Conservation (phyloP, 805 yeast species). For the Zygosaccharomyces rouxii region DNA sequence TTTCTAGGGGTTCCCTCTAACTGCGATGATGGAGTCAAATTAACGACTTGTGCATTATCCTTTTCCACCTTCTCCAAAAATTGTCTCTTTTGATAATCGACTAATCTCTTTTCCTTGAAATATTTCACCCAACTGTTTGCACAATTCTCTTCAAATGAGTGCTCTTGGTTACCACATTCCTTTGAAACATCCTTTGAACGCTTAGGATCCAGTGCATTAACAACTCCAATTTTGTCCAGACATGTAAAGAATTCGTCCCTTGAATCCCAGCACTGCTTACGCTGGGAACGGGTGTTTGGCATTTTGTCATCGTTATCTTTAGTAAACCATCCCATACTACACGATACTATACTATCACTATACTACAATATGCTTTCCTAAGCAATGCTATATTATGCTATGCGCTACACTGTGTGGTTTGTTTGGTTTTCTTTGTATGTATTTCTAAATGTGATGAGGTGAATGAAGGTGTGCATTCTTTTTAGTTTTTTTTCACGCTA, state of each 20-base stretch:
- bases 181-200: constrained; percentile 44
- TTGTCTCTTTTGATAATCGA: constrained; percentile 63
- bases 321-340: constrained; percentile 17
- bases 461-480: too few relatives aligned
- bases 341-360: neutral
- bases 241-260: constrained; percentile 77
- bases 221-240: constrained; percentile 60
- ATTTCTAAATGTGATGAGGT: too few relatives aligned
- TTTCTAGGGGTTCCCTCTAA: constrained; percentile 2
- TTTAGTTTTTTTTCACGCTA: too few relatives aligned
- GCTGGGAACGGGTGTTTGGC: constrained; percentile 51
- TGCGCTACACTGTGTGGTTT: too few relatives aligned
- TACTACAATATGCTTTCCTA: neutral
- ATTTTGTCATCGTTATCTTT: constrained; percentile 12
- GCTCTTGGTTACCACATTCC: constrained; percentile 54
- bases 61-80: constrained; percentile 68
- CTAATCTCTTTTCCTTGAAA: constrained; percentile 84
- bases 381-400: too few relatives aligned
- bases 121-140: constrained; percentile 84
- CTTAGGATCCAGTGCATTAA: constrained; percentile 61
- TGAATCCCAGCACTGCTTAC: constrained; percentile 85
- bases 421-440: too few relatives aligned
- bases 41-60: constrained; percentile 23
- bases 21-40: constrained; percentile 9
- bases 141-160: constrained; percentile 67